Evolutionary conservation across 441 rosid genomes (phyloP).

Genomic region (Jatropha multifida): DNA sequence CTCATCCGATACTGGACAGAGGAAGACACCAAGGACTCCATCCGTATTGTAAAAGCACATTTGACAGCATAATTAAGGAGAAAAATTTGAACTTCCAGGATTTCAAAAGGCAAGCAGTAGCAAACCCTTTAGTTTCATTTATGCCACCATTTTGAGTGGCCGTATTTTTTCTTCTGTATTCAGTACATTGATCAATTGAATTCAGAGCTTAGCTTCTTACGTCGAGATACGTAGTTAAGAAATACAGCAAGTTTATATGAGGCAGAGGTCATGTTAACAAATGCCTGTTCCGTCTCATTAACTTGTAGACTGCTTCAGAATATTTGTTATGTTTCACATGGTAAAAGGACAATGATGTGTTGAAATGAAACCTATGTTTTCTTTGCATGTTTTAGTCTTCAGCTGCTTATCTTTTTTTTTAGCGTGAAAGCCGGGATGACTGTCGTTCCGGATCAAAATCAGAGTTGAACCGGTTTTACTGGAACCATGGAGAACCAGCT

Average conservation of each 20-base stretch:
- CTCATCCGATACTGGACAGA: slow-evolving; percentile 4
- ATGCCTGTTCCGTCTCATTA: neutral
- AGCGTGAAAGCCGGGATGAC: too few species aligned
- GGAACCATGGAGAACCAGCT: too few species aligned
- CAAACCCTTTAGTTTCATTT: neutral
- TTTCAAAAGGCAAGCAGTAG: neutral
- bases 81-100: neutral
- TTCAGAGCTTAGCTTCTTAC: neutral
- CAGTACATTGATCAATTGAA: neutral
- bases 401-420: too few species aligned
- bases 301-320: neutral
- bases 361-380: neutral
- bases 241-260: neutral
- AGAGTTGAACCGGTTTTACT: too few species aligned
- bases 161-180: neutral
- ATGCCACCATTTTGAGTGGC: neutral
- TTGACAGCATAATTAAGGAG: neutral
- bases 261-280: neutral
- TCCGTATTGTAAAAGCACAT: neutral
- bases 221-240: neutral
- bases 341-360: neutral
- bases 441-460: too few species aligned
- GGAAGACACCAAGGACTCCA: slow-evolving; percentile 1
- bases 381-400: neutral
- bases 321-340: neutral